Evolutionary conservation across 2,329 filamentous ascomycete genomes (phyloP), one percentile per base, ranked within the genome.

Genomic region (Penicillium sp.): DNA sequence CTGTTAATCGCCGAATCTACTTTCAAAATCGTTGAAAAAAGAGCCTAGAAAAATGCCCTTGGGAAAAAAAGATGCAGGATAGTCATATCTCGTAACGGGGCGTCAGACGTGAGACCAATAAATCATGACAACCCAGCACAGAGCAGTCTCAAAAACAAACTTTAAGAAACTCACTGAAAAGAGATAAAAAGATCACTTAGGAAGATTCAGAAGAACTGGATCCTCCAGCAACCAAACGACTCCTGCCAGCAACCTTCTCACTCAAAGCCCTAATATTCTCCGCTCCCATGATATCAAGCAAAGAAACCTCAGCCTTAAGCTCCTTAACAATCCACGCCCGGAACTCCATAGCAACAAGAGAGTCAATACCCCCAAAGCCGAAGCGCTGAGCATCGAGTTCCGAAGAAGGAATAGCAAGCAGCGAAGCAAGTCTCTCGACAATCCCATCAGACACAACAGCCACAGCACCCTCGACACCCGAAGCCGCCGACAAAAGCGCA

Each of bases 261-360:
- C 64, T 63, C 23, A 66, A 49, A 17, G 55, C 35, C n/a, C 36
- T 50, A 21, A 66, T 61, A 42, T 60, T 66, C 43, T 60, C 60
- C 4, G 64, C 60, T 0, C 64, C 63, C 61, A 66, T 66, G 15
- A 66, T 61, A 49, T 66, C 64, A 42, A 66, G 27, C 47, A 66
- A 51, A 7, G 64, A 66, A 12, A 66, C 53, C 17, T 72, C 69
- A 1, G 70, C 66, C 33, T 60, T 60, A 17, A 71, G 53, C 25
- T 70, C 66, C 27, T 68, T 71, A 8, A 64, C 59, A 15, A 71
- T 61, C 70, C 69, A 72, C 1, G 61, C 69, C 17, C 64, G 60
- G 41, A 72, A 72, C 47, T 71, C 70, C 64, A 72, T 69, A 6
- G 68, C 67, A 21, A 72, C 64, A 13, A 72, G 61, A 3, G 67